These are phyloP conservation scores for Nakazawaea pomicola DNA, from an alignment of 805 yeast species.

Conservation along the genomic window DNA sequence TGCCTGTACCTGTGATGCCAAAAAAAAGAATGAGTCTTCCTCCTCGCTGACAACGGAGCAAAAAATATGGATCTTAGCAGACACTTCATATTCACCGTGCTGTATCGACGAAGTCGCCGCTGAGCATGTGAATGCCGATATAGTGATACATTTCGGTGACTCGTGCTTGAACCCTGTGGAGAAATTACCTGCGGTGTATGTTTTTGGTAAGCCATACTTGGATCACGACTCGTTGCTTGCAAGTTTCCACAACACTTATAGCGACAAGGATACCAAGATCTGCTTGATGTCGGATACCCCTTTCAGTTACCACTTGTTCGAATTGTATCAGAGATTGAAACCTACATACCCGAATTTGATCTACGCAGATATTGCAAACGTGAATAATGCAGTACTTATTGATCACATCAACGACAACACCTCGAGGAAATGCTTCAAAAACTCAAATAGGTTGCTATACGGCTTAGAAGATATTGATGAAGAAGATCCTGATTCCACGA, in stretches of 20 bases:
- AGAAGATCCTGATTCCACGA: slow-evolving; percentile 24
- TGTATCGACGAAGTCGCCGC: slow-evolving; percentile 98
- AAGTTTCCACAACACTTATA: slow-evolving; percentile 37
- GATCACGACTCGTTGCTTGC: slow-evolving; percentile 34
- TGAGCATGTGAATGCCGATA: slow-evolving; percentile 80
- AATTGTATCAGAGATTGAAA: slow-evolving; percentile 31
- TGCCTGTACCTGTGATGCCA: slow-evolving; percentile 24
- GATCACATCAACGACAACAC: slow-evolving; percentile 15
- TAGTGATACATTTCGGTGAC: slow-evolving; percentile 90
- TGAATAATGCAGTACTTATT: slow-evolving; percentile 20
- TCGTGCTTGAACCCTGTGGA: slow-evolving; percentile 84
- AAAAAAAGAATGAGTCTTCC: too few species aligned
- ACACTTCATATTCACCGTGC: slow-evolving; percentile 92
- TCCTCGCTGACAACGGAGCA: slow-evolving; percentile 14
- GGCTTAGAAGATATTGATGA: slow-evolving; percentile 22
- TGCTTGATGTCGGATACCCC: slow-evolving; percentile 76
- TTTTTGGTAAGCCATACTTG: slow-evolving; percentile 65
- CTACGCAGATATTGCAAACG: slow-evolving; percentile 36
- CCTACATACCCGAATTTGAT: slow-evolving; percentile 28
- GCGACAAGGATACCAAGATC: slow-evolving; percentile 37
- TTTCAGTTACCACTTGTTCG: slow-evolving; percentile 40
- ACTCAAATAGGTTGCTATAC: slow-evolving; percentile 24
- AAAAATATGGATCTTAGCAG: slow-evolving; percentile 81
- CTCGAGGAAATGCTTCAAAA: slow-evolving; percentile 6
- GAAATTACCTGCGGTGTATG: slow-evolving; percentile 69